These are phyloP conservation scores for Corymbia maculata DNA, from an alignment of 345 rosid species.

Conservation along the genomic window DNA sequence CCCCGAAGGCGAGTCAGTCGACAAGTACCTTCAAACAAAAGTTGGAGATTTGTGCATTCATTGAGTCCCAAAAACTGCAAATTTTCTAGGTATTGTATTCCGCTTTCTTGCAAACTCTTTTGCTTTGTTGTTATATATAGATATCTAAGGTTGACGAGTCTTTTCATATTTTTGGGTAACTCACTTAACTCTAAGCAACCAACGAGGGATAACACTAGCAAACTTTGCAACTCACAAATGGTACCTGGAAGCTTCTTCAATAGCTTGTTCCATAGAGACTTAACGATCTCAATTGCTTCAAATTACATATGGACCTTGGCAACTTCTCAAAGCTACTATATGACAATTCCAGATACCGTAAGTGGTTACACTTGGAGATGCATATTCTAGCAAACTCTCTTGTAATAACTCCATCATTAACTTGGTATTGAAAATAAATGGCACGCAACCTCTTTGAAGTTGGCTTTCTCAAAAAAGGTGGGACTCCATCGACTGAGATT, in stretches of 20 bases:
- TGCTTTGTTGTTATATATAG: neutral
- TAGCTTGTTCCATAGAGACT: neutral
- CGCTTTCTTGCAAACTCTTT: neutral
- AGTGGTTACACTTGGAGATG: neutral
- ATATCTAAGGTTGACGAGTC: neutral
- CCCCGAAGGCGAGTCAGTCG: neutral
- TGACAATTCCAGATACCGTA: neutral
- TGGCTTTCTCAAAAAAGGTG: neutral
- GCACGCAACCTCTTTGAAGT: neutral
- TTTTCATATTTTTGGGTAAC: neutral
- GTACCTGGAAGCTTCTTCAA: neutral
- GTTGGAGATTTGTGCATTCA: neutral
- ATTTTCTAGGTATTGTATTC: neutral
- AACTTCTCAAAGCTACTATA: neutral
- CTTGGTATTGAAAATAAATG: neutral
- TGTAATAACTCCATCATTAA: neutral
- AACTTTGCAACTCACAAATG: neutral
- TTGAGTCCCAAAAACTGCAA: rapidly evolving
- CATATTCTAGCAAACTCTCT: neutral
- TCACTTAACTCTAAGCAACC: neutral
- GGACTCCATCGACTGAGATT: neutral
- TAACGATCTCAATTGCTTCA: neutral
- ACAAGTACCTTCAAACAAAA: neutral
- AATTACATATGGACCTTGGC: neutral
- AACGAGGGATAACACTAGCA: neutral